Evolutionary conservation across 1,284 basidiomycete genomes (phyloP), one percentile per base, ranked within the genome.

Genomic region (Puccinia horiana): DNA sequence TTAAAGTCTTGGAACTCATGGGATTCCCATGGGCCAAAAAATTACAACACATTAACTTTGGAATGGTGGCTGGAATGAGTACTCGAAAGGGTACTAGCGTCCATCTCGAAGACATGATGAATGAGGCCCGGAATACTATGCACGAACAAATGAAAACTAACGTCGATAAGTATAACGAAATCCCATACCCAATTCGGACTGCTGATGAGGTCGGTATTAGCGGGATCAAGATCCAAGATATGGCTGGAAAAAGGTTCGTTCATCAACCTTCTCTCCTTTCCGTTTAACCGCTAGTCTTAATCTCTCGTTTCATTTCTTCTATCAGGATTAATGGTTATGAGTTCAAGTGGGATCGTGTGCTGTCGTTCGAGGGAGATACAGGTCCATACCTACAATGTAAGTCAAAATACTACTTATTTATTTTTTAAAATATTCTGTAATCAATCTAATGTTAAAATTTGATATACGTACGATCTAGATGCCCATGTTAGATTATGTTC

Each of bases 201-300:
- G 92, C 92, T 83, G 90, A 91, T 85, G 93, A 98, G 87, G 92
- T 98, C 81, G 97, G 96, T 42, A 94, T 97, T 86, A 94, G 95
- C 0, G 96, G 95, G 9, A 93, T 99, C 86, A 99, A 99, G 90
- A 96, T 99, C 85, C 97, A 99, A 88, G 96, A 99, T 87, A 95
- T 98, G 95, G 90, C 92, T 61, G 94, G 93, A 37, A 98, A 96
- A 88, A 90, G 94, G 94, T 94, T 77, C 74, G 83, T 23, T 35
- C 8, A 6, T 29, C 12, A 44, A 40, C 11, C 32, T 42, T 16
- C 9, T 47, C 18, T 23, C 5, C 14, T 37, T 44, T 37, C 23
- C 61, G 0, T 37, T 72, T 35, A 40, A 58, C 9, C 54, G 58
- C n/a, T n/a, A 58, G 65, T 56, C 40, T 63, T 56, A 44, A 67